Conservation (phyloP, 495 filamentous ascomycete genomes). For the Terfezia boudieri region DNA sequence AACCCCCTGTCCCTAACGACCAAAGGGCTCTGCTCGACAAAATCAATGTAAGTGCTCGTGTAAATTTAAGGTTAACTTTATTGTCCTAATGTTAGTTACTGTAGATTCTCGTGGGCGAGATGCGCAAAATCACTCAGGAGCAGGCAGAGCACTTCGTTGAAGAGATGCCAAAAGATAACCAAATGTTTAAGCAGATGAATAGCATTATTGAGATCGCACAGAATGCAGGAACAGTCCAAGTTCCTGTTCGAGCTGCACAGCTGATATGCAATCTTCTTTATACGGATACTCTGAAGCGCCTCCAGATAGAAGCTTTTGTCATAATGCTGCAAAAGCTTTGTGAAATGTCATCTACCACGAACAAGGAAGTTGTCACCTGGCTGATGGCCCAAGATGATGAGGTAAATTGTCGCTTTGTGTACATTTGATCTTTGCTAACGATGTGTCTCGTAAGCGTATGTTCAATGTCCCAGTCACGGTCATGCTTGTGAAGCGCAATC, state of each 20-base stretch:
- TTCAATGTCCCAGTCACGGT: slow-evolving; percentile 58
- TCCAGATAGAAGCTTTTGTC: slow-evolving; percentile 67
- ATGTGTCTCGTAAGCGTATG: slow-evolving; percentile 29
- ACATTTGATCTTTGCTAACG: background rate
- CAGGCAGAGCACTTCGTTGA: background rate
- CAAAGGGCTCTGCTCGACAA: background rate
- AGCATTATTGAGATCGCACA: background rate
- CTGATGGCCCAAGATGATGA: slow-evolving; percentile 28
- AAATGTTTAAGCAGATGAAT: background rate
- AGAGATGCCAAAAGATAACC: background rate
- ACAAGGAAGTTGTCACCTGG: slow-evolving; percentile 50
- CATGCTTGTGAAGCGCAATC: slow-evolving; percentile 45
- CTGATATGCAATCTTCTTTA: slow-evolving; percentile 52
- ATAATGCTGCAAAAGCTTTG: slow-evolving; percentile 62
- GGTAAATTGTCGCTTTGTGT: slow-evolving; percentile 4
- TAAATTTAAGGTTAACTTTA: no score
- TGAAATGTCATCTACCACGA: slow-evolving; percentile 48
- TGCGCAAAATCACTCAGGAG: background rate
- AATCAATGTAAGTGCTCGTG: background rate
- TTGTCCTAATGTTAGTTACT: background rate
- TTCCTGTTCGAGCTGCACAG: slow-evolving; percentile 31
- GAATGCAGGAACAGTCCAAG: background rate
- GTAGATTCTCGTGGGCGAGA: background rate
- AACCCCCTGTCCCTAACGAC: background rate
- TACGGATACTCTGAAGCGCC: slow-evolving; percentile 30